Conservation (phyloP, 2,329 filamentous ascomycete species). For the Fusarium kyushuense region DNA sequence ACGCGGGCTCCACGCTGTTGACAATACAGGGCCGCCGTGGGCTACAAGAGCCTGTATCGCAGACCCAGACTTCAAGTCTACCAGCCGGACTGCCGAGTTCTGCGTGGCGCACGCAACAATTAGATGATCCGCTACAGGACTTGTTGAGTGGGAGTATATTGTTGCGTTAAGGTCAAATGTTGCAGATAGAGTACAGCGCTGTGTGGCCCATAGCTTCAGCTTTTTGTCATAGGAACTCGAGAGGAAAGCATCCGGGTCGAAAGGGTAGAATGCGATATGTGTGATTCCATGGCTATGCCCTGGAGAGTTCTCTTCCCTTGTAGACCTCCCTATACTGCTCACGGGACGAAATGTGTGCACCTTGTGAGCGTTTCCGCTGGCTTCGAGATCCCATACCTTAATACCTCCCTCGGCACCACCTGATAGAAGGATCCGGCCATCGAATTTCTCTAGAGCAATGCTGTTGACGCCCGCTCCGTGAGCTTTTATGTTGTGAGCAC, state of each 20-base stretch:
- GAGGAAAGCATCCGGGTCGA: slow-evolving; percentile 80
- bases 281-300: slow-evolving; percentile 79
- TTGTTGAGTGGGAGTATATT: slow-evolving; percentile 82
- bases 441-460: slow-evolving; percentile 83
- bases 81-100: slow-evolving; percentile 83
- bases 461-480: slow-evolving; percentile 84
- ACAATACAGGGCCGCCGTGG: slow-evolving; percentile 74
- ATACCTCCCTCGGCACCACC: slow-evolving; percentile 88
- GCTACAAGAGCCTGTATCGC: slow-evolving; percentile 76
- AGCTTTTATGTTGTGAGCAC: slow-evolving; percentile 65
- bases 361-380: slow-evolving; percentile 59
- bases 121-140: slow-evolving; percentile 76
- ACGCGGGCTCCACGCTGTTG: slow-evolving; percentile 84
- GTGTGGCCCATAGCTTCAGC: slow-evolving; percentile 79
- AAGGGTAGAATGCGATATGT: slow-evolving; percentile 81
- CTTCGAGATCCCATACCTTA: slow-evolving; percentile 87
- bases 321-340: slow-evolving; percentile 62
- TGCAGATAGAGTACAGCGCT: slow-evolving; percentile 69
- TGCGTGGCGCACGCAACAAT: slow-evolving; percentile 91
- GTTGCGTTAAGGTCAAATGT: slow-evolving; percentile 76
- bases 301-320: slow-evolving; percentile 44
- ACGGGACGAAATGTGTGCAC: slow-evolving; percentile 66
- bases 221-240: slow-evolving; percentile 83
- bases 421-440: slow-evolving; percentile 81
- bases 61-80: slow-evolving; percentile 87